These are phyloP conservation scores for Umbelopsis sp. DNA, from an alignment of 192 early-diverging fungal species.

Conservation along the genomic window DNA sequence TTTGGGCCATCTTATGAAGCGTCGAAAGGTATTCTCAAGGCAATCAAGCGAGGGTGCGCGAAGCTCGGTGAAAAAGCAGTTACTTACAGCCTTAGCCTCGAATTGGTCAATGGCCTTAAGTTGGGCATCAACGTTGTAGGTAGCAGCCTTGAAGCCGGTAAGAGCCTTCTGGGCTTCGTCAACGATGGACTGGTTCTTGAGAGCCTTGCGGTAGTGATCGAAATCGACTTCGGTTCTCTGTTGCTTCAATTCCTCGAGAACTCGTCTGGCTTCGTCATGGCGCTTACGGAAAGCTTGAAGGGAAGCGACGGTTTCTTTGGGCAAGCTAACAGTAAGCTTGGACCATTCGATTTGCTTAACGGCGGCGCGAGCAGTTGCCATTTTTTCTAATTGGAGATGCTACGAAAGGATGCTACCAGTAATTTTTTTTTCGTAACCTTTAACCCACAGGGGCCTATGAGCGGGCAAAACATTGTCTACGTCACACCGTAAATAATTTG, in stretches of 20 bases:
- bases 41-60: neutral
- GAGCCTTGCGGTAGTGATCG: conserved; percentile 79
- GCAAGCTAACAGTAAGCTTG: conserved; percentile 78
- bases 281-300: conserved; percentile 92
- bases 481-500: neutral
- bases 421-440: conserved; percentile 11
- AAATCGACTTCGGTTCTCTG: conserved; percentile 85
- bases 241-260: conserved; percentile 81
- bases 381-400: conserved; percentile 23
- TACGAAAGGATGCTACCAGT: conserved; percentile 4
- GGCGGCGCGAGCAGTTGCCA: conserved; percentile 61
- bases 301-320: conserved; percentile 86
- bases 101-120: conserved; percentile 76
- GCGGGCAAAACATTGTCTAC: conserved; percentile 17
- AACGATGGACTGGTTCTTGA: conserved; percentile 91
- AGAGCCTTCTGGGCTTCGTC: conserved; percentile 89
- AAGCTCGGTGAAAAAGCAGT: neutral
- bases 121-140: conserved; percentile 86
- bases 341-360: conserved; percentile 84
- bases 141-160: conserved; percentile 74
- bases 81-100: conserved; percentile 76
- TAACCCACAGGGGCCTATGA: conserved; percentile 15
- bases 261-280: conserved; percentile 87
- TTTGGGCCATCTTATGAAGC: neutral
- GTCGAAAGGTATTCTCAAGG: neutral